Evolutionary conservation across 2,329 filamentous ascomycete species (phyloP), one percentile per base, ranked within the genome.

Genomic region (Aspergillus sp.): DNA sequence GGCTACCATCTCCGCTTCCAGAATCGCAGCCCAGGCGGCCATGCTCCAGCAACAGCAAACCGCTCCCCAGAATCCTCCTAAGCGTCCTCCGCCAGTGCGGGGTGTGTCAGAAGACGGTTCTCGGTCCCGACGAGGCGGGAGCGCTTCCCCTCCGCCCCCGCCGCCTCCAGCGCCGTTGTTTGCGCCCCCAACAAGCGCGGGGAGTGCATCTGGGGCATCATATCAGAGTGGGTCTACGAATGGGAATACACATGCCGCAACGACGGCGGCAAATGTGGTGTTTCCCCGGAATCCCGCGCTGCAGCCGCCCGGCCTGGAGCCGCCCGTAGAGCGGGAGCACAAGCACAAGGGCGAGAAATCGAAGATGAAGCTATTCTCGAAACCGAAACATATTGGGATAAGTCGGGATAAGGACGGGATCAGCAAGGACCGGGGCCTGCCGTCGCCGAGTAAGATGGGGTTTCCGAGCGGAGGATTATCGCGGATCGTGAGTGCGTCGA

Each of bases 321-420:
- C 69, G 21, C 65, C 68, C 4, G 63, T 69, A 28, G 75, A 78
- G 58, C 74, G 72, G 45, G 77, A 80, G 59, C 73, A 78, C 55
- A 87, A 87, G 69, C 78, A 76, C 41, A 80, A 83, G 61, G 84
- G 83, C 60, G 84, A 87, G 67, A 85, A 85, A 69, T 85, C 85
- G 39, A 89, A 88, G 76, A 89, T 87, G 83, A 89, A 89, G 73
- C 78, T 89, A 5, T 89, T 90, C 70, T 86, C 84, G 5, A 89
- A 89, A 69, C 86, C 87, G 2, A 89, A 89, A 74, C 85, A 84
- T 63, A 87, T 89, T 64, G 84, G 81, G 4, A 82, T 87, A 15
- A 84, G 83, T n/a, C 83, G 85, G 62, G 84, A 87, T 48, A 87
- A 84, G 66, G 83, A 87, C 60, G 57, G 71, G 59, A 62, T 62